Base-by-base conservation (phyloP, 768 basidiomycete genomes). In the Tricholoma saponaceum region DNA sequence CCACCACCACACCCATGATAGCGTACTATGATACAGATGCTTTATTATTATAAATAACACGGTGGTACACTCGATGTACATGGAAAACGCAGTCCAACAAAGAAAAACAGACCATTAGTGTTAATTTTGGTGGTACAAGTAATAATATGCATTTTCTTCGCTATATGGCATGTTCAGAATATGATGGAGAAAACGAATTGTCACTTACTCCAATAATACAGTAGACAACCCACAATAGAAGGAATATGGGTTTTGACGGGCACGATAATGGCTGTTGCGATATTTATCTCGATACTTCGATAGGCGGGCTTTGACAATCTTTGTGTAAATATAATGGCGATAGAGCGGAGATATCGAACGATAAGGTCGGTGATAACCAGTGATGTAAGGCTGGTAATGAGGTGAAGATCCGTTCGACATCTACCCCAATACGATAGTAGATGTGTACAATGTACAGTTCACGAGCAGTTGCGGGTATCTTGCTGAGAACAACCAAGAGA, bases 391-490 rank as follows among this genome's bases (percentile, higher is more conserved):
- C 35, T 30, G 50, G 23, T 51, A 41, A 39, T 13, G 46, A 25
- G 23, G 14, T 16, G 25, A 26, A 2, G 16, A 50, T 7, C 26
- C 16, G 3, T 28, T 5, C 8, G 13, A 25, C 23, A 46, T n/a
- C 28, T 23, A 26, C 44, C 44, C 7, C 6, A 16, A 26, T 60
- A 60, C 57, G 57, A 18, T 49, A 54, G 46, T 28, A 44, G 41
- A 32, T 23, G 18, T 44, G 39, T 5, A 61, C 55, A 60, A 16
- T 44, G 39, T 5, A 61, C 55, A 60, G 39, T 68, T 64, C 69
- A 67, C 64, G 64, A 67, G 69, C 68, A 65, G 66, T 69, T 73
- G 74, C 67, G 66, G 74, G 74, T 78, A 78, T 77, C 49, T 55
- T 70, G 71, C 64, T 60, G 68, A 63, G 64, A 69, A 70, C 59